A percentile compares a stretch with the other conserved stretches of the same genome.
phyloP scores from a whole-genome alignment of 208 protist genomes.

The Trypanosoma mega region DNA sequence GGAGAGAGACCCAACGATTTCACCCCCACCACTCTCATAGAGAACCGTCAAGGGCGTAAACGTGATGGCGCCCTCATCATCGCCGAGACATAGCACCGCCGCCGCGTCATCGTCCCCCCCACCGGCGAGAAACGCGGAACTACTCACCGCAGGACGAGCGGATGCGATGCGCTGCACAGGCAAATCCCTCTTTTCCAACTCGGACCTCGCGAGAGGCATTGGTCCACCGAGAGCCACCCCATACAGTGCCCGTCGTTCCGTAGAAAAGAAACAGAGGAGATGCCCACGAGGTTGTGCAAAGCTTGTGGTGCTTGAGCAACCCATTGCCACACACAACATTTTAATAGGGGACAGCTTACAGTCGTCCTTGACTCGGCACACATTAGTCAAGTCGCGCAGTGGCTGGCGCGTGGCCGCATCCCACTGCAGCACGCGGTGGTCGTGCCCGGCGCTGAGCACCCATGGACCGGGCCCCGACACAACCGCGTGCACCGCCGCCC shows the following conservation, averaged over 20 bases:
- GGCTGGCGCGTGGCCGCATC: slow-evolving; percentile 8
- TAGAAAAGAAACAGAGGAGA: slow-evolving; percentile 22
- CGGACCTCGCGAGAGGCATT: not conserved
- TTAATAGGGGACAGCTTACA: slow-evolving; percentile 7
- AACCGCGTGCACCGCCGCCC: slow-evolving; percentile 12
- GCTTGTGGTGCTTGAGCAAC: slow-evolving; percentile 14
- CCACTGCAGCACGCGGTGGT: slow-evolving; percentile 16
- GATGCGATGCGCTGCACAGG: slow-evolving; percentile 17
- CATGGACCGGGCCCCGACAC: slow-evolving; percentile 11
- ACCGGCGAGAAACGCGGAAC: slow-evolving; percentile 11
- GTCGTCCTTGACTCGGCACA: slow-evolving; percentile 10
- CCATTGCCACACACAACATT: slow-evolving; percentile 20
- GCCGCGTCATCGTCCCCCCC: slow-evolving; percentile 14
- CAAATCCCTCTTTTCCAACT: not conserved
- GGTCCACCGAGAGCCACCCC: slow-evolving; percentile 9
- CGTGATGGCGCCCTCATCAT: slow-evolving; percentile 14
- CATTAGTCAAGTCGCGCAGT: slow-evolving; percentile 11
- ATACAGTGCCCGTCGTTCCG: not conserved
- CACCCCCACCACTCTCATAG: not conserved
- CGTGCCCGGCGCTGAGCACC: slow-evolving; percentile 18
- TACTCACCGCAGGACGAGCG: slow-evolving; percentile 1
- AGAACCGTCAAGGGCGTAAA: slow-evolving; percentile 18
- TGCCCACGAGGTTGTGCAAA: slow-evolving; percentile 10
- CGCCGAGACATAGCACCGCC: slow-evolving; percentile 14
- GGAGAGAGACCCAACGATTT: not conserved